These are phyloP conservation scores for Mucor velutinosus DNA, from an alignment of 371 early-diverging fungal species.

Conservation along the genomic window DNA sequence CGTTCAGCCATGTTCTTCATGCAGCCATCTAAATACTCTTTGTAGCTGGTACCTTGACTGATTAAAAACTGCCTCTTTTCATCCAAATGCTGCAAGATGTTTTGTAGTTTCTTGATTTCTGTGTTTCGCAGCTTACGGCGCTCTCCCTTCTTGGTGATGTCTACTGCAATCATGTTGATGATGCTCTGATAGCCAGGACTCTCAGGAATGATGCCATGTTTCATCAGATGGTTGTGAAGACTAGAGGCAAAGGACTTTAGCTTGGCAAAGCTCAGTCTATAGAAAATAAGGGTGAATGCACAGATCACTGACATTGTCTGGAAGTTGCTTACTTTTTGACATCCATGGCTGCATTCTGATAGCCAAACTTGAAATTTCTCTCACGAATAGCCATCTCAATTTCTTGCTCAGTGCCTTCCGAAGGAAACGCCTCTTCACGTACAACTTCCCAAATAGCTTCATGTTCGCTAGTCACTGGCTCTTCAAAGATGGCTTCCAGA, in stretches of 20 bases:
- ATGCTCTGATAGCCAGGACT: conserved; percentile 78
- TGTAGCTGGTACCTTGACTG: conserved; percentile 85
- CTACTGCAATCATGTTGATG: conserved; percentile 89
- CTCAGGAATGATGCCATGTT: conserved; percentile 35
- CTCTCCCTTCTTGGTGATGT: conserved; percentile 92
- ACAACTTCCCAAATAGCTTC: conserved; percentile 71
- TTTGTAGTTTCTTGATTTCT: conserved; percentile 76
- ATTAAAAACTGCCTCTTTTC: conserved; percentile 83
- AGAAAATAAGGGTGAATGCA: background rate
- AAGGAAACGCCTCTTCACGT: conserved; percentile 51
- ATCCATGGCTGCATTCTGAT: conserved; percentile 31
- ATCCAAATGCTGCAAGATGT: conserved; percentile 80
- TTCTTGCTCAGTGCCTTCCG: conserved; percentile 27
- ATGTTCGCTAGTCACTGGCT: conserved; percentile 73
- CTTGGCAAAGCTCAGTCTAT: conserved; percentile 41
- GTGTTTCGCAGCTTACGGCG: conserved; percentile 76
- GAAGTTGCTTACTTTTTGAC: conserved; percentile 20
- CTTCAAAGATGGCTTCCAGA: conserved; percentile 83
- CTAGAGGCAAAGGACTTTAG: conserved; percentile 43
- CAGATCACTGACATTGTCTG: background rate
- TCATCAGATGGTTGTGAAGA: conserved; percentile 38
- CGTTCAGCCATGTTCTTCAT: conserved; percentile 86
- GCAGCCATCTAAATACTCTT: conserved; percentile 88
- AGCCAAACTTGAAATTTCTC: conserved; percentile 32
- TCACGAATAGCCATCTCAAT: conserved; percentile 29